Base-by-base conservation (phyloP, 169 alveolate genomes). In the Eimeria acervulina region DNA sequence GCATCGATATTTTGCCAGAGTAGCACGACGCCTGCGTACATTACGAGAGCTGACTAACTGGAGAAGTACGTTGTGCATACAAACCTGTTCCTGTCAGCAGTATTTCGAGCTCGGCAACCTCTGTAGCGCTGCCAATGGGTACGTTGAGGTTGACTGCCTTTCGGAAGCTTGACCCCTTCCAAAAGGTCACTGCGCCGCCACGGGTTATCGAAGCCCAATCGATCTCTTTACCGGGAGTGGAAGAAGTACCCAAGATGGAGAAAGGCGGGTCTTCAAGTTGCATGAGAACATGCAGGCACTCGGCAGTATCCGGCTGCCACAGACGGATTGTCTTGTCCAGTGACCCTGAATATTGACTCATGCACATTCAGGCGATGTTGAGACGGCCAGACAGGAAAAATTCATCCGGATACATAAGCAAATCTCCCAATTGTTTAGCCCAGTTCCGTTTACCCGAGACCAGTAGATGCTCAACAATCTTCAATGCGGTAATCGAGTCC, bases 401-500 rank as follows among this genome's bases (percentile, higher is more conserved):
- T 1, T 23, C 63, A 23, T 6, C 26, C 40, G 12, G 6, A n/a
- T 19, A 38, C 88, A 40, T 23, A 0, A 42, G 28, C 1, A 4
- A 0, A 12, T 36, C 8, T 0, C 2, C 10, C 17, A 6, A 19
- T 72, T 72, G 47, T 36, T 13, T 5, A 2, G 13, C 23, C 19
- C 15, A 78, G 0, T 36, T 10, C 42, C 44, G 42, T 31, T 36
- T 87, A 87, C 93, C 93, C 4, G 93, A 87, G 28, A 87, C 66
- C 21, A 87, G 93, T 31, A 36, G 1, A 31, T 70, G 15, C 42
- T 87, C 93, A 87, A 87, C 83, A 38, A 63, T 59, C 81, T 87
- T 87, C 63, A 87, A 51, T 61, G 93, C 93, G 6, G 93, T 87
- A 44, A 87, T 61, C 8, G 93, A 87, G 31, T 87, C 93, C 93